Percentiles rank a stretch among this genome's conserved stretches.
Evolutionary conservation across 202 grass and related monocot species (phyloP).

Genomic region (Panicum virgatum): DNA sequence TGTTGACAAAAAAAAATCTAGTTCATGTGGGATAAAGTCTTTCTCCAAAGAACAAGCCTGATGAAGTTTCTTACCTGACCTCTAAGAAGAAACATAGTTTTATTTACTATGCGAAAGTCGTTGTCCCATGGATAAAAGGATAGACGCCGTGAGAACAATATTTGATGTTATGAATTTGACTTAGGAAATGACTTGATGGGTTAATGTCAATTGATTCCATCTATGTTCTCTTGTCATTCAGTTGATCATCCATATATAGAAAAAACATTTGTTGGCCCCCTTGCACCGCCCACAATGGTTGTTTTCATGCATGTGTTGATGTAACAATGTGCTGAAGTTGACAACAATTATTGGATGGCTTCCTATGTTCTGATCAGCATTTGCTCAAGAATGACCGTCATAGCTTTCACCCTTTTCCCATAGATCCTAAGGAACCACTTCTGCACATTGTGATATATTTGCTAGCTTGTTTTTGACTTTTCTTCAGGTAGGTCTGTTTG

Average conservation of each 20-base stretch:
- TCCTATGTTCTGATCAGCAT: background rate
- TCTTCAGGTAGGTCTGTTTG: background rate
- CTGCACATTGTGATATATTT: too few species aligned
- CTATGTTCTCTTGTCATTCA: background rate
- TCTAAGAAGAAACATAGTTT: background rate
- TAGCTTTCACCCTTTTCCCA: background rate
- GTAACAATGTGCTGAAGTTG: background rate
- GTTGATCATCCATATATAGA: background rate
- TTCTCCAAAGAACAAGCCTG: background rate
- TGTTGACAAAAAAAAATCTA: background rate
- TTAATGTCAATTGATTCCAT: background rate
- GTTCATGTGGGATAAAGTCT: background rate
- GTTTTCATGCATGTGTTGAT: slow-evolving; percentile 7
- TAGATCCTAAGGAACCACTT: background rate
- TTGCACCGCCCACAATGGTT: background rate
- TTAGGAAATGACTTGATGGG: background rate
- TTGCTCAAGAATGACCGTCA: background rate
- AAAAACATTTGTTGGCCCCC: background rate
- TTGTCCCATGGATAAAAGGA: background rate
- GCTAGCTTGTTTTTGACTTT: background rate
- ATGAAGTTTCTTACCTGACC: background rate
- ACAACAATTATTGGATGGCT: background rate
- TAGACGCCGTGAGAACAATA: background rate
- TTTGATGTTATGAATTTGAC: too few species aligned
- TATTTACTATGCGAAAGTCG: background rate